These are phyloP conservation scores for Somion occarium DNA, from an alignment of 1,284 basidiomycete species.

Conservation along the genomic window DNA sequence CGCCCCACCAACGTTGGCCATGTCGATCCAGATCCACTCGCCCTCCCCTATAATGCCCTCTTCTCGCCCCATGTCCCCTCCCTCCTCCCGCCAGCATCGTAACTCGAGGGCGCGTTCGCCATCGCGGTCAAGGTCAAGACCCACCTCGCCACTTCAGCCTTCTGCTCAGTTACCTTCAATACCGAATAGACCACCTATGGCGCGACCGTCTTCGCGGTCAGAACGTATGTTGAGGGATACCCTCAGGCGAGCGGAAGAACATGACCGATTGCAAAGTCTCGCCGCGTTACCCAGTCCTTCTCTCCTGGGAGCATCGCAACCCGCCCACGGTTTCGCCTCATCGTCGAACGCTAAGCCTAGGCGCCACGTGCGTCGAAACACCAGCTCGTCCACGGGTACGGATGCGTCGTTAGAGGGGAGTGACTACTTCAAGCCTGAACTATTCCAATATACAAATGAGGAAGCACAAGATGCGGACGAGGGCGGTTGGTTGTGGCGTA, in stretches of 20 bases:
- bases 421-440: constrained; percentile 17
- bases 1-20: constrained; percentile 29
- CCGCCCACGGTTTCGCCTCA: constrained; percentile 15
- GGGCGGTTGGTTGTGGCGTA: constrained; percentile 18
- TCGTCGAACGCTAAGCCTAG: constrained; percentile 16
- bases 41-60: constrained; percentile 27
- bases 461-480: constrained; percentile 28
- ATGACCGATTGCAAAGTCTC: constrained; percentile 23
- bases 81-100: constrained; percentile 13
- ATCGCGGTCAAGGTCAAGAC: constrained; percentile 22
- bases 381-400: constrained; percentile 22
- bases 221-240: constrained; percentile 55
- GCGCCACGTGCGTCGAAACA: constrained; percentile 16
- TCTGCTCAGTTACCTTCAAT: constrained; percentile 15
- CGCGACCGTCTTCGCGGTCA: constrained; percentile 37
- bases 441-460: constrained; percentile 25
- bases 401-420: constrained; percentile 22
- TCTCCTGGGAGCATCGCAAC: constrained; percentile 13
- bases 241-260: constrained; percentile 46
- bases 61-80: constrained; percentile 16
- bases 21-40: constrained; percentile 32
- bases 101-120: constrained; percentile 3
- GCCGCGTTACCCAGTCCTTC: constrained; percentile 16
- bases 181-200: constrained; percentile 23
- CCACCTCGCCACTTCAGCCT: constrained; percentile 19